Evolutionary conservation across 2,329 filamentous ascomycete genomes (phyloP).

Genomic region (Coniochaeta sp.): DNA sequence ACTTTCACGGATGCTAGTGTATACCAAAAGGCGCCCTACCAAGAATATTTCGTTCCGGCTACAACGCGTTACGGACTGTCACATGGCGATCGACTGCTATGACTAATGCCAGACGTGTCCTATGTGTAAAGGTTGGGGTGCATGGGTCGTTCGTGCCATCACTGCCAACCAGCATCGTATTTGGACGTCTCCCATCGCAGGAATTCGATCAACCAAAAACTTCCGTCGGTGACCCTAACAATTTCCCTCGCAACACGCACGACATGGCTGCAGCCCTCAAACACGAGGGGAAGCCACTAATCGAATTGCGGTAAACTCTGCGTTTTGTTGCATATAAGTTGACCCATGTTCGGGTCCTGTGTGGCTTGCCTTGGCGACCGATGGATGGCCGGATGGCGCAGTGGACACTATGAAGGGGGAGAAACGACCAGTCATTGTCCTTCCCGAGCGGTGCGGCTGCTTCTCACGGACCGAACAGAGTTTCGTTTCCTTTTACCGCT

Average conservation of each 20-base stretch:
- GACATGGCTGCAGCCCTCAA: too few species aligned
- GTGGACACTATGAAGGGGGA: too few species aligned
- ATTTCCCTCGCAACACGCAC: too few species aligned
- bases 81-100: background rate
- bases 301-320: background rate
- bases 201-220: background rate
- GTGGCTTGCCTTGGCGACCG: slow-evolving; percentile 1
- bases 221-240: background rate
- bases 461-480: background rate
- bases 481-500: background rate
- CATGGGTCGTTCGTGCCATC: too few species aligned
- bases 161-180: background rate
- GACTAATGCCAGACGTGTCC: background rate
- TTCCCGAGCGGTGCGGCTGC: background rate
- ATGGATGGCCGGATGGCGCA: slow-evolving; percentile 1
- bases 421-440: background rate
- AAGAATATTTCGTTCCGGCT: too few species aligned
- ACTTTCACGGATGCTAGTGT: too few species aligned
- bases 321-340: background rate
- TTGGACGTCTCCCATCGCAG: background rate
- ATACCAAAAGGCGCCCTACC: too few species aligned
- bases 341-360: background rate
- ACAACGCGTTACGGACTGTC: too few species aligned
- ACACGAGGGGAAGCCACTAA: background rate
- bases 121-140: too few species aligned